Conservation (phyloP, 192 early-diverging fungal species). For the Phycomyces blakesleeanus region DNA sequence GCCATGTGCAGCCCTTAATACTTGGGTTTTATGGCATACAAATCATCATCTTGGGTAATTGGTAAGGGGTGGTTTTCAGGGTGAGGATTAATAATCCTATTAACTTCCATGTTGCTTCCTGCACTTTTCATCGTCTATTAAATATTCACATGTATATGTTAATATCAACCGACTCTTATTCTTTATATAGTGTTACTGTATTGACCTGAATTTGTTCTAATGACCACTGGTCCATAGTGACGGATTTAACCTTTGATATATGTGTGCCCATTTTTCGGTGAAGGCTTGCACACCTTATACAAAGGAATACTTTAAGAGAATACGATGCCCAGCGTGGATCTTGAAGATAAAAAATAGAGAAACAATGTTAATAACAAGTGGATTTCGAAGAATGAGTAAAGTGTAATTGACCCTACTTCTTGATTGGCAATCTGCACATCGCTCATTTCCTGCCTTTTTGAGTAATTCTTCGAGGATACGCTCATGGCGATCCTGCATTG, state of each 20-base stretch:
- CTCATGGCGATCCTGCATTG: slow-evolving; percentile 60
- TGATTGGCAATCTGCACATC: slow-evolving; percentile 73
- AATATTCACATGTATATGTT: neutral
- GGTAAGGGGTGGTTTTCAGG: slow-evolving; percentile 64
- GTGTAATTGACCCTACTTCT: slow-evolving; percentile 46
- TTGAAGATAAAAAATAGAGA: slow-evolving; percentile 36
- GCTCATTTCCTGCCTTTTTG: slow-evolving; percentile 64
- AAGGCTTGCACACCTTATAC: slow-evolving; percentile 84
- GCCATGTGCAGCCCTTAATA: neutral
- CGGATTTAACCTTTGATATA: slow-evolving; percentile 88
- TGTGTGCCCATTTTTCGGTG: slow-evolving; percentile 86
- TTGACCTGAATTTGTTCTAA: slow-evolving; percentile 75
- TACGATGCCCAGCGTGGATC: slow-evolving; percentile 86
- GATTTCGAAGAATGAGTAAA: neutral
- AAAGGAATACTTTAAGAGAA: slow-evolving; percentile 91
- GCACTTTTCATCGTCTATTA: slow-evolving; percentile 43
- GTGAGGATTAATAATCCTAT: slow-evolving; percentile 65
- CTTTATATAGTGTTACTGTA: neutral
- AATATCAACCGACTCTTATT: neutral
- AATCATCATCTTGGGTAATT: slow-evolving; percentile 52
- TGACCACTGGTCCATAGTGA: slow-evolving; percentile 88
- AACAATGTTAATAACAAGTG: neutral
- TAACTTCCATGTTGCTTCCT: slow-evolving; percentile 66
- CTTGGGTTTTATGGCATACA: slow-evolving; percentile 24
- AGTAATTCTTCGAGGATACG: slow-evolving; percentile 63